Base-by-base conservation (phyloP, 306 rosid genomes). In the Cucumis melo region DNA sequence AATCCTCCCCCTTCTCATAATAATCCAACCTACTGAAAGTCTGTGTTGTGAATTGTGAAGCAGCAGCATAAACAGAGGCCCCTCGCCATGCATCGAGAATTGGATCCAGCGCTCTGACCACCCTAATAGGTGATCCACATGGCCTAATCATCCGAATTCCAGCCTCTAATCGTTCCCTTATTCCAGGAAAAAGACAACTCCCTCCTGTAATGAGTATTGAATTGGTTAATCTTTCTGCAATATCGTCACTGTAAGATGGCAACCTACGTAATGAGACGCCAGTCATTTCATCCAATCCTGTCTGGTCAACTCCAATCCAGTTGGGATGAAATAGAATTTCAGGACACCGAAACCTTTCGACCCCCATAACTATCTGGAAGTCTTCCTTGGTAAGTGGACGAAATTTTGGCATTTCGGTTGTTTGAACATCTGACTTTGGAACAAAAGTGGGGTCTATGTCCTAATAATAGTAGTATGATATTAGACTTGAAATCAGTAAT, bases 71-170 rank as follows among this genome's bases (percentile, higher is more conserved):
- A 10, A 83, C 87, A 58, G 99, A 83, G 48, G 98, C 99, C 6
- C 99, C 98, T 5, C 97, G 91, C 99, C 99, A 92, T 32, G 99
- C 99, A 41, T 94, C 99, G 81, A 92, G 84, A 68, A 86, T 84
- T 2, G 99, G 96, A 83, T 92, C 97, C 83, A 87, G 59, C 24
- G 98, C 98, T 75, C 87, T 87, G 71, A 86, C 96, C 72, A 95
- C 81, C 68, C 79, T 89, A 75, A 95, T 86, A 67, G 91, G 91
- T 0, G 97, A 80, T 36, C 99, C 98, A 2, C 89, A 86, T 0
- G 95, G 97, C 82, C 96, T 82, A 14, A 88, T 88, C 99, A 92
- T 90, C 78, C 93, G 93, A 75, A 92, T 88, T 79, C 92, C 89
- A 8, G 96, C 92, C 81, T 87, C 96, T 42, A 95, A 85, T 67